Evolutionary conservation across 2,329 filamentous ascomycete genomes (phyloP), one percentile per base, ranked within the genome.

Genomic region (Ascochyta clinopodiicola): DNA sequence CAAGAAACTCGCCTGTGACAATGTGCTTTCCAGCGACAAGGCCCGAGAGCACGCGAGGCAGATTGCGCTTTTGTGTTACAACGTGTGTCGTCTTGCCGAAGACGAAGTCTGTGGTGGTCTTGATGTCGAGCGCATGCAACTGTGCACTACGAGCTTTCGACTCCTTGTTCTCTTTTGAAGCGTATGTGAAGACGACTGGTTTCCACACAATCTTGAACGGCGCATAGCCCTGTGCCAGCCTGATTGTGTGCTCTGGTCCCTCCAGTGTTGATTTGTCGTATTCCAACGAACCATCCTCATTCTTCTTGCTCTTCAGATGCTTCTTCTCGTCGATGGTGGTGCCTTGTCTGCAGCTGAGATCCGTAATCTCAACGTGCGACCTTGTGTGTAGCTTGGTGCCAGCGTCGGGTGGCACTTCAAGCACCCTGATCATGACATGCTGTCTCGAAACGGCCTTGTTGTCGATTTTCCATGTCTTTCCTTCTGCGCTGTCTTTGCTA

Each of bases 81-180:
- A 96, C 89, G 74, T 98, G 93, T 0, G 94, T 96, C 0, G 94
- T 97, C 25, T 84, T 78, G 15, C 79, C 82, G 24, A 83, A 78
- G 22, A 90, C 78, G 73, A 92, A 97, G 4, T 92, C 88, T 38
- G 85, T 81, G 13, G 90, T 79, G 13, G 92, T 88, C 74, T 97
- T 98, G 74, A 98, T 88, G 70, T 96, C 95, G n/a, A 96, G 82
- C 39, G 88, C 85, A 71, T 96, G 92, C 17, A 98, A 84, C 48
- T 83, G 83, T 29, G 84, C 78, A 59, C 85, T 64, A 88, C 86
- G 63, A 51, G 64, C 43, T 55, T 73, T 64, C 44, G 72, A 73
- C 44, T 82, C 57, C 82, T 79, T 81, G 61, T 88, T 90, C 52
- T 83, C 84, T 7, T 88, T 87, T 54, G 91, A 89, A 1, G 89